Evolutionary conservation across 2,329 filamentous ascomycete species (phyloP).

Genomic region (Penicillium fuscoglaucum): DNA sequence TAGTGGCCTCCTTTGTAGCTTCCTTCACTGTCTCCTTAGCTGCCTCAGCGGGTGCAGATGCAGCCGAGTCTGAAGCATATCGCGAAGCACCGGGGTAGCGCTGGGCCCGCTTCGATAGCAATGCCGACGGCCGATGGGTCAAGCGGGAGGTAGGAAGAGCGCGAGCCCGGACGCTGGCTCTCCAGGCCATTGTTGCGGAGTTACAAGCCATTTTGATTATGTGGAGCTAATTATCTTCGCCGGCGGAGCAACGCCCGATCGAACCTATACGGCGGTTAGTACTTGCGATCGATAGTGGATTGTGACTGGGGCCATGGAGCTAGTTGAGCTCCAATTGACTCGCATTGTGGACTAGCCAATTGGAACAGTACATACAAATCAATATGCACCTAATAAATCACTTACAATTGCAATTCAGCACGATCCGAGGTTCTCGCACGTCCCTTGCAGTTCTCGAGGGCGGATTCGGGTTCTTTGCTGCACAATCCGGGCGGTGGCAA

Average conservation of each 20-base stretch:
- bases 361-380: background rate
- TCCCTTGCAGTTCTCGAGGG: constrained; percentile 22
- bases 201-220: constrained; percentile 24
- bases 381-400: background rate
- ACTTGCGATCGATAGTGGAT: constrained; percentile 7
- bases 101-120: constrained; percentile 17
- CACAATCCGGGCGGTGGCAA: constrained; percentile 17
- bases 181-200: constrained; percentile 29
- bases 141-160: constrained; percentile 25
- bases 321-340: background rate
- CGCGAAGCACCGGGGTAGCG: constrained; percentile 18
- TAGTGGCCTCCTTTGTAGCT: constrained; percentile 9
- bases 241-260: constrained; percentile 19
- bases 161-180: constrained; percentile 29
- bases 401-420: constrained; percentile 24
- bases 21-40: constrained; percentile 16
- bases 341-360: background rate
- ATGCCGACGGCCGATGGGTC: constrained; percentile 25
- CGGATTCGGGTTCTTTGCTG: constrained; percentile 21
- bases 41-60: constrained; percentile 13
- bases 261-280: constrained; percentile 19
- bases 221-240: constrained; percentile 19
- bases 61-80: constrained; percentile 27
- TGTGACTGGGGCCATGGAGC: background rate
- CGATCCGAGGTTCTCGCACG: constrained; percentile 22